Evolutionary conservation across 1,139 yeast species (phyloP).

Genomic region (Ogataea hybrid): DNA sequence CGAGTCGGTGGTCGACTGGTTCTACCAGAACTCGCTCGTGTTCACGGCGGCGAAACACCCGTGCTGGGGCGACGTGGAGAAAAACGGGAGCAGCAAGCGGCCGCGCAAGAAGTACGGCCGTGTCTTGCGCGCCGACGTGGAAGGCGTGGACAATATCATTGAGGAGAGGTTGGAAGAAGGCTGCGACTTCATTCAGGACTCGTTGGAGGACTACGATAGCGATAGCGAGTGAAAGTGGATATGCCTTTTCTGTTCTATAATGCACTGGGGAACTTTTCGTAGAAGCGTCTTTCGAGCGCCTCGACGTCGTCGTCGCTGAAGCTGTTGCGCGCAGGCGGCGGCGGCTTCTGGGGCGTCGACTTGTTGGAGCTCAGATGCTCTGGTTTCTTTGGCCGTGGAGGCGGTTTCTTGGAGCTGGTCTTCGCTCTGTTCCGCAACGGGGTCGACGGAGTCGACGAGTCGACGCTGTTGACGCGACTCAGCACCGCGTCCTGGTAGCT

Average conservation of each 20-base stretch:
- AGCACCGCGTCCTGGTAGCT: slow-evolving; percentile 10
- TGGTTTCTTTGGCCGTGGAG: slow-evolving; percentile 65
- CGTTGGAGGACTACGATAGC: slow-evolving; percentile 53
- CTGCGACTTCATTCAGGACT: slow-evolving; percentile 75
- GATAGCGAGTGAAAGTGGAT: slow-evolving; percentile 28
- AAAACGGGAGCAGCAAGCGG: slow-evolving; percentile 42
- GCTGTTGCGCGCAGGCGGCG: not conserved
- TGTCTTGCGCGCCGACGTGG: slow-evolving; percentile 69
- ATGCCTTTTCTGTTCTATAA: slow-evolving; percentile 31
- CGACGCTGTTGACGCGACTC: slow-evolving; percentile 11
- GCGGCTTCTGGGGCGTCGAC: slow-evolving; percentile 18
- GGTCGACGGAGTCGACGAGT: slow-evolving; percentile 13
- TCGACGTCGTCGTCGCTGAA: slow-evolving; percentile 49
- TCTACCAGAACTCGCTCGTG: slow-evolving; percentile 77
- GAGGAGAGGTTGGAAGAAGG: slow-evolving; percentile 86
- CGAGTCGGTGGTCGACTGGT: slow-evolving; percentile 90
- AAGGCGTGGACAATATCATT: slow-evolving; percentile 73
- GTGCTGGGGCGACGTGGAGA: slow-evolving; percentile 61
- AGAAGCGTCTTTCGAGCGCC: slow-evolving; percentile 52
- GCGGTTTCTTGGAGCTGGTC: slow-evolving; percentile 29
- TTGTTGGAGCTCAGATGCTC: slow-evolving; percentile 44
- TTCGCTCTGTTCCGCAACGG: slow-evolving; percentile 24
- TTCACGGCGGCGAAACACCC: slow-evolving; percentile 74
- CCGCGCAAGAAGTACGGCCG: slow-evolving; percentile 92
- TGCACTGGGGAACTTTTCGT: slow-evolving; percentile 55